Evolutionary conservation across 495 filamentous ascomycete species (phyloP).

Genomic region (Mytilinidion resinicola): DNA sequence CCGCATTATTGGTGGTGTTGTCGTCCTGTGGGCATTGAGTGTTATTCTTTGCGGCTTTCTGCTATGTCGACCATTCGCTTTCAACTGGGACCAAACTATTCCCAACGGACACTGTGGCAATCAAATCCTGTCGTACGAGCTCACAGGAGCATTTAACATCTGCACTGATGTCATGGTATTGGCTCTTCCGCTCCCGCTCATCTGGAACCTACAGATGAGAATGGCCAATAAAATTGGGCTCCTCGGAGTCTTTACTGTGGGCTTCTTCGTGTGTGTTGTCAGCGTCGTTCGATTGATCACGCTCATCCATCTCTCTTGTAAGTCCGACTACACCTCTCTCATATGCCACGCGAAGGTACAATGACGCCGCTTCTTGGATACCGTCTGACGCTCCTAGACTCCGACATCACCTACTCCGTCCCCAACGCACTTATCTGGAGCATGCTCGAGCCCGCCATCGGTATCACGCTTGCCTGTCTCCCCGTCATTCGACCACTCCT

Average conservation of each 20-base stretch:
- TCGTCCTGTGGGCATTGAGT: not conserved
- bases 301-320: not conserved
- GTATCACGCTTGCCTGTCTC: conserved; percentile 15
- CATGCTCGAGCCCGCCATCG: conserved; percentile 15
- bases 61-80: conserved; percentile 9
- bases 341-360: no score
- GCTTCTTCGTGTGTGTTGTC: conserved; percentile 6
- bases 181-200: conserved; percentile 2
- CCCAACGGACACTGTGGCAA: conserved; percentile 1
- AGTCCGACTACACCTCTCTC: no score
- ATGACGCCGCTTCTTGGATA: no score
- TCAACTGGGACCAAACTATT: conserved; percentile 14
- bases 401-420: conserved; percentile 15
- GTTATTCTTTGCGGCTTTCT: conserved; percentile 11
- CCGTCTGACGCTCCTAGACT: not conserved
- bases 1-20: not conserved
- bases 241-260: not conserved
- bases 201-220: conserved; percentile 10
- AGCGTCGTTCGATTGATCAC: conserved; percentile 14
- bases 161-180: conserved; percentile 2
- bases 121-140: not conserved
- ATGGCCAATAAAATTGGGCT: conserved; percentile 4
- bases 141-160: conserved; percentile 2
- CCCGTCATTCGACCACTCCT: conserved; percentile 15
- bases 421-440: conserved; percentile 12